A percentile compares a stretch with the other conserved stretches of the same genome.
Evolutionary conservation across 805 yeast genomes (phyloP).

Genomic region (Nakazawaea wyomingensis): DNA sequence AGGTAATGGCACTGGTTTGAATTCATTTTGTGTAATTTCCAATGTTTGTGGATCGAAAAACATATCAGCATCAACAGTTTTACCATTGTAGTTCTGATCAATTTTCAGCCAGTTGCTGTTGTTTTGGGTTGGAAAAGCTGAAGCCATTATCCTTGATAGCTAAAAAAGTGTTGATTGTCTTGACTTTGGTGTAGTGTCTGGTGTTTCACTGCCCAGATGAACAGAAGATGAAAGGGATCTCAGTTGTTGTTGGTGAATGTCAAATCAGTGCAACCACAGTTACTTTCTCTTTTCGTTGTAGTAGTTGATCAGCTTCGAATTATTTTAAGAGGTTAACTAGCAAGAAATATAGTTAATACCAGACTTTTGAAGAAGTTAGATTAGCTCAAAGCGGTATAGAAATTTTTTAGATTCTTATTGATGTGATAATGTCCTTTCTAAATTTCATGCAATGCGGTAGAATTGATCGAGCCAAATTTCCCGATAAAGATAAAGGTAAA

Average conservation of each 20-base stretch:
- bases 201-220: no score
- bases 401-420: slow-evolving; percentile 2
- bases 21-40: slow-evolving; percentile 19
- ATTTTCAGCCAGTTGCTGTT: slow-evolving; percentile 1
- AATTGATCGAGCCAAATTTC: slow-evolving; percentile 13
- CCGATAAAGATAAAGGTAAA: slow-evolving; percentile 23
- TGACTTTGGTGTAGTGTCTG: no score
- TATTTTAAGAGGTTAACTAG: no score
- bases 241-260: no score
- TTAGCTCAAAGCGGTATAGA: slow-evolving; percentile 6
- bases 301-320: no score
- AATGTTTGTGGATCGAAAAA: slow-evolving; percentile 28
- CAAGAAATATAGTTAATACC: no score
- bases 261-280: no score
- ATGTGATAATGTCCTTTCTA: slow-evolving; percentile 1
- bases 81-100: not conserved
- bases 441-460: slow-evolving; percentile 6
- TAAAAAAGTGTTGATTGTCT: no score
- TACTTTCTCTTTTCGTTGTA: no score
- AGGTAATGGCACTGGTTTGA: slow-evolving; percentile 41
- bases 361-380: not conserved
- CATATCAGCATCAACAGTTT: slow-evolving; percentile 13
- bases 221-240: not conserved
- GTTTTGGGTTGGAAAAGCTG: slow-evolving; percentile 3
- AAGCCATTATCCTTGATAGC: slow-evolving; percentile 2